Percentiles rank a stretch among this genome's conserved stretches.
Evolutionary conservation across 1,139 yeast species (phyloP).

Genomic region (Nematodospora anomalae): DNA sequence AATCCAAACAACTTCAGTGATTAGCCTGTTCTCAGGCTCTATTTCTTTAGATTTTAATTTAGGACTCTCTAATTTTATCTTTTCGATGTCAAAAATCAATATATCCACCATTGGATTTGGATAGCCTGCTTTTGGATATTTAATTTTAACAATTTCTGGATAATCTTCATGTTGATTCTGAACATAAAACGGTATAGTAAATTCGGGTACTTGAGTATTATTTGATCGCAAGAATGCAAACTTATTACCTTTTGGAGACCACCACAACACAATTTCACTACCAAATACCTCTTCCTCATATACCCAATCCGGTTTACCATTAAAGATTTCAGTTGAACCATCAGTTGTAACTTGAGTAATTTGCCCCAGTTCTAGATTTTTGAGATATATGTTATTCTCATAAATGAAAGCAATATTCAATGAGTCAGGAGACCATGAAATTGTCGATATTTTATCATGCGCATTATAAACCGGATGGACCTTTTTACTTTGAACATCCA

Average conservation of each 20-base stretch:
- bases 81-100: constrained; percentile 31
- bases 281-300: constrained; percentile 61
- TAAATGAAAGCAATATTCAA: constrained; percentile 64
- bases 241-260: constrained; percentile 56
- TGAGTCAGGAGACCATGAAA: constrained; percentile 76
- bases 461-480: constrained; percentile 29
- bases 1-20: constrained; percentile 49
- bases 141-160: constrained; percentile 39
- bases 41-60: constrained; percentile 25
- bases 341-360: constrained; percentile 46
- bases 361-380: constrained; percentile 18
- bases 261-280: constrained; percentile 53
- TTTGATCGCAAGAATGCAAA: constrained; percentile 49
- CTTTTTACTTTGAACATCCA: constrained; percentile 26
- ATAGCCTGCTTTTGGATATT: constrained; percentile 50
- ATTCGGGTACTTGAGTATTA: constrained; percentile 54
- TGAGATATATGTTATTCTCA: constrained; percentile 58
- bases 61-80: constrained; percentile 18
- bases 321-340: constrained; percentile 49
- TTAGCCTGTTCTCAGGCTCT: constrained; percentile 25
- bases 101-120: constrained; percentile 44
- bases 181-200: constrained; percentile 53
- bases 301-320: constrained; percentile 65
- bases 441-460: constrained; percentile 45
- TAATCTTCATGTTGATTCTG: constrained; percentile 42